These are phyloP conservation scores for Rheum nobile DNA, from an alignment of 148 eudicot species.

Conservation along the genomic window DNA sequence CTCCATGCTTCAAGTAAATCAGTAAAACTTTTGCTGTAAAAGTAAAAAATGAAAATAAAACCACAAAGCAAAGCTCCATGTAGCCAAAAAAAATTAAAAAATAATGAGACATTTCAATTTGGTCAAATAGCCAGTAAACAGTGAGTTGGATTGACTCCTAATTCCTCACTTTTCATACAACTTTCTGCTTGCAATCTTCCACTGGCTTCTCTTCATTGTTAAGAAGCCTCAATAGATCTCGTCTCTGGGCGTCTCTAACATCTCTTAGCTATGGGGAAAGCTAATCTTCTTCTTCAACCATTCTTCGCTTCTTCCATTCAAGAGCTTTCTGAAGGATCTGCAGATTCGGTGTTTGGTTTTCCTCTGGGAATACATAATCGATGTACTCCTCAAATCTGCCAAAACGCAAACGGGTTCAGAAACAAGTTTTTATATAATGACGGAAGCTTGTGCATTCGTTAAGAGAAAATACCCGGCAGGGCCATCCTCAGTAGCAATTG, in stretches of 20 bases:
- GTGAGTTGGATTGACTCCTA: neutral
- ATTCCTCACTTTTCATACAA: no score
- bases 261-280: neutral
- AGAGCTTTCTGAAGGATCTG: conserved; percentile 23
- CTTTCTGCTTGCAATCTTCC: no score
- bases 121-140: neutral
- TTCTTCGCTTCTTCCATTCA: conserved; percentile 24
- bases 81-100: neutral
- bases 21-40: neutral
- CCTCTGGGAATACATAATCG: conserved; percentile 27
- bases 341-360: conserved; percentile 19
- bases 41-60: neutral
- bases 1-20: neutral
- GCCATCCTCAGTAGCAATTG: conserved; percentile 68
- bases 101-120: no score
- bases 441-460: neutral
- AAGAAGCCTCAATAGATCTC: no score
- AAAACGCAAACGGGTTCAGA: neutral
- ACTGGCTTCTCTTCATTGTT: no score
- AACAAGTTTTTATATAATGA: neutral
- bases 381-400: conserved; percentile 20
- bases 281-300: conserved; percentile 13
- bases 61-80: neutral
- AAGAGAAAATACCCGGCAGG: conserved; percentile 27
- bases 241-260: no score